Evolutionary conservation across 441 rosid genomes (phyloP), one percentile per base, ranked within the genome.

Genomic region (Daphne laureola): DNA sequence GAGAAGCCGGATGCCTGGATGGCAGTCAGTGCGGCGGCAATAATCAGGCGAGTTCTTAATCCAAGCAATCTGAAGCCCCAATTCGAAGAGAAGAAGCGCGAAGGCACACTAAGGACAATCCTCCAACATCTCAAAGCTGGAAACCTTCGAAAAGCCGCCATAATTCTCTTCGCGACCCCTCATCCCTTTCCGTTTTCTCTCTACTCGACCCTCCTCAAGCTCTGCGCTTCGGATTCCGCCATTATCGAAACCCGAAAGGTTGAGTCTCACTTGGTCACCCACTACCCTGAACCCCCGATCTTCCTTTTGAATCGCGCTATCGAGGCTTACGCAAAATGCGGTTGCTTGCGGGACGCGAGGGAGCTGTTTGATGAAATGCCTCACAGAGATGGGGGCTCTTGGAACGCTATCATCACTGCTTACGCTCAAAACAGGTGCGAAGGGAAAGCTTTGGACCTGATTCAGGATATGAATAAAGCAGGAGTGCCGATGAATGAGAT

Each of bases 351-450:
- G 0, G 91, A 84, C 57, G 97, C 96, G 2, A 58, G 61, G 14
- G 78, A 66, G 43, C 60, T 87, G 80, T 90, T 90, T 15, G 92
- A 85, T 61, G 79, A 85, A 80, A 85, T 87, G 90, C 85, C 85
- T 55, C 66, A 67, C 14, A 78, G 86, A 66, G 82, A 90, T 61
- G 96, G 92, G 36, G 96, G 96, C 5, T 75, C 96, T 35, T 87
- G 98, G 98, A 90, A 90, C 72, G 79, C 98, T 3, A 53, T 90
- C 61, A 75, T 90, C 54, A 62, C 74, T 1, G 90, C 83, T 14
- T 87, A 67, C 64, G 59, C 68, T 4, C 75, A 64, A 40, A 72
- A 78, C 41, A 66, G 76, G 2, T 58, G 40, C 14, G 49, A 72
- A 0, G 62, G 58, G 17, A 72, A 66, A 50, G 81, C 78, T 0